These are phyloP conservation scores for Pseudogymnoascus sp. DNA, from an alignment of 2,329 filamentous ascomycete species.

Conservation along the genomic window DNA sequence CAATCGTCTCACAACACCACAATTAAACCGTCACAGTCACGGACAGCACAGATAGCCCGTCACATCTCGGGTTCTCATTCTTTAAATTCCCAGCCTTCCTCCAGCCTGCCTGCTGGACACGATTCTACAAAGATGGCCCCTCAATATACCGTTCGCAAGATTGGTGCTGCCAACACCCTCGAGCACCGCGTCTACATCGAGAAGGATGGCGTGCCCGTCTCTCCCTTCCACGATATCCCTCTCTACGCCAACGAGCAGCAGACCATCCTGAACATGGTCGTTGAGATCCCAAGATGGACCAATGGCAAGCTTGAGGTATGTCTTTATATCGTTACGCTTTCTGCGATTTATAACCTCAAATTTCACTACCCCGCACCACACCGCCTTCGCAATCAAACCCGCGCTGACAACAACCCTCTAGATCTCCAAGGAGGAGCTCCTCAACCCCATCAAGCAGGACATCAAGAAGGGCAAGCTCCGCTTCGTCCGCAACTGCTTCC, in stretches of 20 bases:
- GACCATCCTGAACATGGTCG: slow-evolving; percentile 96
- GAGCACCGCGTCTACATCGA: slow-evolving; percentile 97
- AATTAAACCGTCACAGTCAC: slow-evolving; percentile 14
- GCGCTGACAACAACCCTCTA: slow-evolving; percentile 31
- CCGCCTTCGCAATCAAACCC: background rate
- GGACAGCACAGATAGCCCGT: slow-evolving; percentile 36
- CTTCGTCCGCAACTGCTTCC: slow-evolving; percentile 99
- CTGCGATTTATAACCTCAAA: slow-evolving; percentile 5
- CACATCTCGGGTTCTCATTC: slow-evolving; percentile 37
- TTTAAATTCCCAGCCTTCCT: slow-evolving; percentile 12
- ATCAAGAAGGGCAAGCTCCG: slow-evolving; percentile 99
- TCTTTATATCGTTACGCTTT: slow-evolving; percentile 17
- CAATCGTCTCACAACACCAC: slow-evolving; percentile 12
- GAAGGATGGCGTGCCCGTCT: slow-evolving; percentile 90
- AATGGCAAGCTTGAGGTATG: slow-evolving; percentile 98
- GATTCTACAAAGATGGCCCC: slow-evolving; percentile 45
- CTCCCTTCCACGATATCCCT: slow-evolving; percentile 96
- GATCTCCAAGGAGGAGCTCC: slow-evolving; percentile 97
- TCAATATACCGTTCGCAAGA: slow-evolving; percentile 72
- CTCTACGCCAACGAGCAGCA: slow-evolving; percentile 95
- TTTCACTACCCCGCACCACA: background rate
- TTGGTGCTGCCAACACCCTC: slow-evolving; percentile 82
- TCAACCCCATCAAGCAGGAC: slow-evolving; percentile 99
- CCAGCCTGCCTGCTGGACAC: slow-evolving; percentile 19
- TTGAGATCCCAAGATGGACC: slow-evolving; percentile 99